Conservation (phyloP, 1,284 basidiomycete genomes). For the Rhodotorula sp. region DNA sequence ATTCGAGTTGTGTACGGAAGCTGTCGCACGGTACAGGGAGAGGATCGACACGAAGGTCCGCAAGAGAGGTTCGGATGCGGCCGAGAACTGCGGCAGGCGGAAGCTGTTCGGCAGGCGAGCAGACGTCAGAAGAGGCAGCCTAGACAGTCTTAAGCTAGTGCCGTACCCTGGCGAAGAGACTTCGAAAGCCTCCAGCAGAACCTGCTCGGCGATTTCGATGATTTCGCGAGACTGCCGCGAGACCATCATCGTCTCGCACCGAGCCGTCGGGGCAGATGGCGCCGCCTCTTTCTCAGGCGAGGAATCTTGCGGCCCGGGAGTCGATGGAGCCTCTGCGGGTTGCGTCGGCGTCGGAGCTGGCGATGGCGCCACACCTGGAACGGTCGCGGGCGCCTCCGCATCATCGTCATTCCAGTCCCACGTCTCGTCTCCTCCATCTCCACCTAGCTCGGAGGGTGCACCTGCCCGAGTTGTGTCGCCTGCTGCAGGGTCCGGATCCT, state of each 20-base stretch:
- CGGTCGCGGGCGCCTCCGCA: not conserved
- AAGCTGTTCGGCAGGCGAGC: slow-evolving; percentile 28
- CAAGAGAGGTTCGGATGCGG: slow-evolving; percentile 50
- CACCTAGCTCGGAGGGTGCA: no score
- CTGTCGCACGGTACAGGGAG: slow-evolving; percentile 76
- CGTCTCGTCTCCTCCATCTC: not conserved
- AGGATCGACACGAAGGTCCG: slow-evolving; percentile 65
- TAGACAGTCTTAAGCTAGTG: no score
- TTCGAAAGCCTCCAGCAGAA: slow-evolving; percentile 42
- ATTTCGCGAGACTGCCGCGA: slow-evolving; percentile 54
- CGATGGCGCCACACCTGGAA: not conserved
- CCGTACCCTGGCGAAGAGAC: slow-evolving; percentile 43
- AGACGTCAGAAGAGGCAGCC: not conserved
- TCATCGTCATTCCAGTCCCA: slow-evolving; percentile 28
- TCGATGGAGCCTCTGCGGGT: no score
- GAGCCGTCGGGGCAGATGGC: not conserved
- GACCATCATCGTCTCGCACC: slow-evolving; percentile 46
- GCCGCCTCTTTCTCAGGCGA: slow-evolving; percentile 13
- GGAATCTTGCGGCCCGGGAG: not conserved
- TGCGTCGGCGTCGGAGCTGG: not conserved
- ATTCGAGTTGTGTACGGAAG: slow-evolving; percentile 65
- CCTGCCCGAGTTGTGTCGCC: not conserved
- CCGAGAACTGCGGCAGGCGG: slow-evolving; percentile 34
- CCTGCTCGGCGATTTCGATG: slow-evolving; percentile 59
- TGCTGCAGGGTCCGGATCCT: no score